phyloP scores from a whole-genome alignment of 2,329 filamentous ascomycete genomes.

The Dryadomyces sulphureus region DNA sequence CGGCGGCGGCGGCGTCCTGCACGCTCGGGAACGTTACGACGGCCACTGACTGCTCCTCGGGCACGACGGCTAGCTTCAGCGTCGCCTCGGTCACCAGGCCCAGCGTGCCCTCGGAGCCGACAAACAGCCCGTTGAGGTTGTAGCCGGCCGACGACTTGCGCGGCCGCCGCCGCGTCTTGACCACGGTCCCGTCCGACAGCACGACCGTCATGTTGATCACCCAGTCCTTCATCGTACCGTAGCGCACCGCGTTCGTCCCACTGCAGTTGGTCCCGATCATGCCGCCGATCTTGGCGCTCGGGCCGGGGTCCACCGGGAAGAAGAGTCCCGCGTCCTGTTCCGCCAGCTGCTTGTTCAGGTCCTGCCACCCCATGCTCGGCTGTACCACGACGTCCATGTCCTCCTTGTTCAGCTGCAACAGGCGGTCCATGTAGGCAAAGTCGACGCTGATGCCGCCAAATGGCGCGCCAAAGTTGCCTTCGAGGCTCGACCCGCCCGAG shows the following conservation, averaged over 20 bases:
- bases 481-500: conserved; percentile 72
- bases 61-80: conserved; percentile 63
- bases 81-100: conserved; percentile 74
- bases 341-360: conserved; percentile 57
- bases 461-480: conserved; percentile 81
- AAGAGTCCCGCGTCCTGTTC: conserved; percentile 56
- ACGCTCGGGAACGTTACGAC: conserved; percentile 69
- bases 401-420: conserved; percentile 64
- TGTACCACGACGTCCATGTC: conserved; percentile 93
- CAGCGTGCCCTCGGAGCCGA: conserved; percentile 69
- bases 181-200: conserved; percentile 60
- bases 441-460: conserved; percentile 81
- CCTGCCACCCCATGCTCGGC: conserved; percentile 84
- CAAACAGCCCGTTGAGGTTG: conserved; percentile 66
- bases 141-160: conserved; percentile 73
- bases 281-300: conserved; percentile 61
- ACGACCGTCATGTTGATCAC: conserved; percentile 73
- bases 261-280: conserved; percentile 72
- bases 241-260: conserved; percentile 66
- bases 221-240: conserved; percentile 82
- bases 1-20: conserved; percentile 59
- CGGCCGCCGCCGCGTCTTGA: conserved; percentile 66
- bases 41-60: conserved; percentile 61
- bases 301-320: conserved; percentile 75
- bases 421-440: conserved; percentile 74